These are phyloP conservation scores for Obba rivulosa DNA, from an alignment of 768 basidiomycete genomes.

Conservation along the genomic window DNA sequence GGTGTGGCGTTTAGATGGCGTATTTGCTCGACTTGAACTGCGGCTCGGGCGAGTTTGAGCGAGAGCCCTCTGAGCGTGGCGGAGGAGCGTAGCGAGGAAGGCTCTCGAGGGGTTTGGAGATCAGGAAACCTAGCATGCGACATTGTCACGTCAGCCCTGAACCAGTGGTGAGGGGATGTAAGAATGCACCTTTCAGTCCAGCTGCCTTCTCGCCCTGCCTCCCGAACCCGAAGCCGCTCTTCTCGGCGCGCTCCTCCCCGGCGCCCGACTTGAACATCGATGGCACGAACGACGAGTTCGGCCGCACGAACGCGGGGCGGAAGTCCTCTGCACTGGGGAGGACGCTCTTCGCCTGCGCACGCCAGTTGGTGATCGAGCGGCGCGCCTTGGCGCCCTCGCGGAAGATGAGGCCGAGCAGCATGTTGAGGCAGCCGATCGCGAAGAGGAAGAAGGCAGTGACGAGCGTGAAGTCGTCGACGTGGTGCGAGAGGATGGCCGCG, in stretches of 20 bases:
- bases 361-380: slow-evolving; percentile 66
- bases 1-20: slow-evolving; percentile 20
- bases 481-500: slow-evolving; percentile 46
- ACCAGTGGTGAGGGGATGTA: slow-evolving; percentile 9
- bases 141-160: background rate
- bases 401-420: slow-evolving; percentile 82
- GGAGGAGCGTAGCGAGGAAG: slow-evolving; percentile 46
- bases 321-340: slow-evolving; percentile 44
- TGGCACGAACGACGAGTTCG: slow-evolving; percentile 15
- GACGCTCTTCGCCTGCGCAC: slow-evolving; percentile 48
- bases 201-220: slow-evolving; percentile 77
- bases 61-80: slow-evolving; percentile 19
- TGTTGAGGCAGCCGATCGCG: slow-evolving; percentile 85
- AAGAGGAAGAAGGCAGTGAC: slow-evolving; percentile 91
- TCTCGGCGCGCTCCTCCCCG: slow-evolving; percentile 18
- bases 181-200: slow-evolving; percentile 49
- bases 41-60: slow-evolving; percentile 23
- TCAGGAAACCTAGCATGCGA: slow-evolving; percentile 40
- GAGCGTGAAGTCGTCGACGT: slow-evolving; percentile 83
- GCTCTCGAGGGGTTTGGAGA: slow-evolving; percentile 54
- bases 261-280: slow-evolving; percentile 17
- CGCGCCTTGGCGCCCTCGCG: slow-evolving; percentile 58
- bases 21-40: slow-evolving; percentile 25
- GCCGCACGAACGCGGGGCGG: slow-evolving; percentile 21
- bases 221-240: slow-evolving; percentile 68